Percentiles rank a stretch among this genome's conserved stretches.
phyloP scores from a whole-genome alignment of 2,329 filamentous ascomycete genomes.

The Apiospora arundinis region DNA sequence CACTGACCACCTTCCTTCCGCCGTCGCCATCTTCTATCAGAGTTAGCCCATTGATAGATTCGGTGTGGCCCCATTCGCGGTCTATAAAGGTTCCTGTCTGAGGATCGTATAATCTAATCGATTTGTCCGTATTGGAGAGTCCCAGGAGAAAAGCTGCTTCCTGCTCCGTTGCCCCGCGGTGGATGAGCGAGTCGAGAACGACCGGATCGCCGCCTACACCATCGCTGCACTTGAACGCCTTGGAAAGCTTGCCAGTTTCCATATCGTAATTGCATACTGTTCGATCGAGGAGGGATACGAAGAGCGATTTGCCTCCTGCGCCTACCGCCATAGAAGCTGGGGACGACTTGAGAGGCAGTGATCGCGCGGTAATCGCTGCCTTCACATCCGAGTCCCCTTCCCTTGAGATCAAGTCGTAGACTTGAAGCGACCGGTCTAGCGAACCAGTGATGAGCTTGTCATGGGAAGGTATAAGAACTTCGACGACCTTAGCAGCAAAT shows the following conservation, averaged over 20 bases:
- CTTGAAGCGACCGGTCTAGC: conserved; percentile 83
- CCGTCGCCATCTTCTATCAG: conserved; percentile 68
- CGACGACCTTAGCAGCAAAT: conserved; percentile 84
- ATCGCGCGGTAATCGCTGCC: conserved; percentile 78
- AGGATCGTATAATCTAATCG: conserved; percentile 85
- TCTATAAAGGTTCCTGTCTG: conserved; percentile 79
- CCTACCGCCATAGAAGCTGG: conserved; percentile 83
- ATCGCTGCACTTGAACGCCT: conserved; percentile 84
- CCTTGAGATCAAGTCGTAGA: conserved; percentile 78
- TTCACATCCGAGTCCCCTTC: conserved; percentile 68
- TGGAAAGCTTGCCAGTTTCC: conserved; percentile 70
- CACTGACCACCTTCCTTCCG: conserved; percentile 69
- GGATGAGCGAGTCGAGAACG: conserved; percentile 78
- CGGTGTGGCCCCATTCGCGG: conserved; percentile 93
- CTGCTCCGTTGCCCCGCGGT: conserved; percentile 60
- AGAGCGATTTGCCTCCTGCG: conserved; percentile 63
- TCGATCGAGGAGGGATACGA: conserved; percentile 66
- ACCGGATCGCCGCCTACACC: conserved; percentile 81
- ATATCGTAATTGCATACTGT: conserved; percentile 68
- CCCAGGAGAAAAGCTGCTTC: conserved; percentile 75
- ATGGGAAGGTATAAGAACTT: conserved; percentile 74
- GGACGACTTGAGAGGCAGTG: conserved; percentile 84
- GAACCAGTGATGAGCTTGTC: conserved; percentile 85
- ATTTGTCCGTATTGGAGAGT: conserved; percentile 95
- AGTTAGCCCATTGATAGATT: conserved; percentile 86